These are phyloP conservation scores for Aegilops tauschii DNA, from an alignment of 176 grass and related monocot genomes.

Conservation along the genomic window DNA sequence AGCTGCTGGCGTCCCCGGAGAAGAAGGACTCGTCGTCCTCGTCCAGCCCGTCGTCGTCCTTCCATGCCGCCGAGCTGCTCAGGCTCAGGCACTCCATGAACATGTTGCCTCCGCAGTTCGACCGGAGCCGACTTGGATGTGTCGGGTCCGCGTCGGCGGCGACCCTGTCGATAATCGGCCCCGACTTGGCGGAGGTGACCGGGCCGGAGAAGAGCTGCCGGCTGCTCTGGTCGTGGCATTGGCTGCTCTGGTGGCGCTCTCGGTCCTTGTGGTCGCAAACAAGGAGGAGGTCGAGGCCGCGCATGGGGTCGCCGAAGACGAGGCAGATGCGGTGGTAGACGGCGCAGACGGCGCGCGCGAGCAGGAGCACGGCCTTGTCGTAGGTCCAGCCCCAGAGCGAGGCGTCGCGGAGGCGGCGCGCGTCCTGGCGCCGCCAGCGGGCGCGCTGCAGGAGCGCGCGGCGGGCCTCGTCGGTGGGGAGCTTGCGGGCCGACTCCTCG, in stretches of 20 bases:
- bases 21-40: conserved; percentile 40
- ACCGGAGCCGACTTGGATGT: conserved; percentile 21
- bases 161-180: conserved; percentile 31
- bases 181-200: conserved; percentile 37
- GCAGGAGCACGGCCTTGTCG: conserved; percentile 77
- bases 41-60: conserved; percentile 38
- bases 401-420: conserved; percentile 57
- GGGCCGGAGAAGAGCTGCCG: conserved; percentile 45
- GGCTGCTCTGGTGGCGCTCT: neutral
- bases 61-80: conserved; percentile 45
- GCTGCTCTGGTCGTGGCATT: conserved; percentile 28
- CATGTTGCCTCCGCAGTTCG: conserved; percentile 59
- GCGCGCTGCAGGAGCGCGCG: conserved; percentile 68
- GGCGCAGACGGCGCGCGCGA: conserved; percentile 73
- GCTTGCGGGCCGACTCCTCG: conserved; percentile 72
- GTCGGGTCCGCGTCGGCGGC: conserved; percentile 19
- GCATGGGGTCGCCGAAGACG: conserved; percentile 70
- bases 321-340: conserved; percentile 67
- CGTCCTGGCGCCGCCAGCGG: conserved; percentile 73
- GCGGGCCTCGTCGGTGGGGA: conserved; percentile 64
- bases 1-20: conserved; percentile 60
- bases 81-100: conserved; percentile 91
- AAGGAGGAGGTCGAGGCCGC: conserved; percentile 48
- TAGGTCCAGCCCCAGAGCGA: conserved; percentile 93
- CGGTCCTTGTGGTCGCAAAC: no score